A percentile compares a stretch with the other conserved stretches of the same genome.
These are phyloP conservation scores for Ophiostoma triangulosporum DNA, from an alignment of 2,329 filamentous ascomycete species.

Conservation along the genomic window DNA sequence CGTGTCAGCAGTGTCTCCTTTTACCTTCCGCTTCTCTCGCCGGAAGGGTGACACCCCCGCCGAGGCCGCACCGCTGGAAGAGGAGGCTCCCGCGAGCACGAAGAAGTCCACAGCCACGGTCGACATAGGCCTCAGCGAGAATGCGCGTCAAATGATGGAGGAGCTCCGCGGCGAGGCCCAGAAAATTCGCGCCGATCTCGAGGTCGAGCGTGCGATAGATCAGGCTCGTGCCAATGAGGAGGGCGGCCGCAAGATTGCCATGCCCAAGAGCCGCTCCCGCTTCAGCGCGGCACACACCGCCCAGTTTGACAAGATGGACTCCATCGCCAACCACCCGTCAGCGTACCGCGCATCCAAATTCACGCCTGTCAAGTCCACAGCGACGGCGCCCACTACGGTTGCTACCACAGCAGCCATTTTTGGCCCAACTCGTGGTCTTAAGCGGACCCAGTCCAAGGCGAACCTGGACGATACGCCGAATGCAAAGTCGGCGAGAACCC, in stretches of 20 bases:
- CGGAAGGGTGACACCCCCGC: conserved; percentile 18
- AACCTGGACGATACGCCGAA: conserved; percentile 44
- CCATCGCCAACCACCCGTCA: conserved; percentile 76
- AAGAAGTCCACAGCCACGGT: not conserved
- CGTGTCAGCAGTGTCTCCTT: conserved; percentile 38
- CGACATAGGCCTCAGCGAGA: conserved; percentile 42
- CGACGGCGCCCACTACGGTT: not conserved
- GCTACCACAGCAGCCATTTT: conserved; percentile 4
- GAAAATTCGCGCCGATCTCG: conserved; percentile 55
- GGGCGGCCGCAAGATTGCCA: conserved; percentile 56
- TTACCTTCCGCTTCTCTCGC: conserved; percentile 50
- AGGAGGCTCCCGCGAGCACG: not conserved
- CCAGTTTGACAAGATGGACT: conserved; percentile 96
- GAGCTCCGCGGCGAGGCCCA: conserved; percentile 60
- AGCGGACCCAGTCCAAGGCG: conserved; percentile 42
- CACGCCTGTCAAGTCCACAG: conserved; percentile 30
- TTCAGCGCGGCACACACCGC: conserved; percentile 79
- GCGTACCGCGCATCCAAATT: conserved; percentile 51
- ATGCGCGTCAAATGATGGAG: conserved; percentile 46
- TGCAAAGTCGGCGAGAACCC: conserved; percentile 20
- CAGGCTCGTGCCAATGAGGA: conserved; percentile 28
- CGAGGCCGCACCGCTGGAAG: conserved; percentile 13
- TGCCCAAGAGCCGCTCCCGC: conserved; percentile 64
- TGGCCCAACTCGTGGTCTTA: conserved; percentile 26
- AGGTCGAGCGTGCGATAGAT: conserved; percentile 46